Base-by-base conservation (phyloP, 1,139 yeast species). In the Protomyces inundatus region DNA sequence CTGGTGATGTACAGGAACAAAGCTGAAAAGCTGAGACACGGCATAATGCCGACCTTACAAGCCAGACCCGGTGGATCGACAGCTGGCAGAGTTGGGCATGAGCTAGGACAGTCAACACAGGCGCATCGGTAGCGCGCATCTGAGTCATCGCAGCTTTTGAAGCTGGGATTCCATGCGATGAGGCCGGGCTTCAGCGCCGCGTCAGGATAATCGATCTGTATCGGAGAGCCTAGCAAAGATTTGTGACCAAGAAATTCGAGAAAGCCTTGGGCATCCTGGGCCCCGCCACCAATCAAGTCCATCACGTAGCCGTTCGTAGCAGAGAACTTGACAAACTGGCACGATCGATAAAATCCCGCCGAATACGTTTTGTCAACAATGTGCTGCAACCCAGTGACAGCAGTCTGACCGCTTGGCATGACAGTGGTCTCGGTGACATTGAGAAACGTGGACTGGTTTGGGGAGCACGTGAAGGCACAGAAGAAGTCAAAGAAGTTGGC, bases 211-310 rank as follows among this genome's bases (percentile, higher is more conserved):
- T 91, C 87, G 69, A 93, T 91, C 73, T 93, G 98, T 73, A 93
- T 90, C 0, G 98, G 97, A 0, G 97, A 89, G 0, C 98, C 98
- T 4, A 93, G 77, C 68, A 89, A 70, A 0, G 98, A 98, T 73
- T 91, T 91, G 70, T 90, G 95, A 5, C 98, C 98, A 65, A 93
- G 76, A 72, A 91, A 93, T 74, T 90, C 88, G 69, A 93, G 77
- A 72, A 93, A 93, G 62, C 84, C 84, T 53, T 78, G 72, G 72
- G 83, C 88, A 71, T 85, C 83, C 66, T 80, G 81, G 2, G 98
- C 98, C 0, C 98, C 98, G 7, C 98, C 98, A 5, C 98, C 98
- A 59, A 93, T 87, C 60, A 93, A 80, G 73, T 93, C 98, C 97
- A 93, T 90, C 6, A 97, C 98, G 71, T 82, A 88, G 1, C 98